Conservation (phyloP, 345 rosid species). For the Cardamine occulta region DNA sequence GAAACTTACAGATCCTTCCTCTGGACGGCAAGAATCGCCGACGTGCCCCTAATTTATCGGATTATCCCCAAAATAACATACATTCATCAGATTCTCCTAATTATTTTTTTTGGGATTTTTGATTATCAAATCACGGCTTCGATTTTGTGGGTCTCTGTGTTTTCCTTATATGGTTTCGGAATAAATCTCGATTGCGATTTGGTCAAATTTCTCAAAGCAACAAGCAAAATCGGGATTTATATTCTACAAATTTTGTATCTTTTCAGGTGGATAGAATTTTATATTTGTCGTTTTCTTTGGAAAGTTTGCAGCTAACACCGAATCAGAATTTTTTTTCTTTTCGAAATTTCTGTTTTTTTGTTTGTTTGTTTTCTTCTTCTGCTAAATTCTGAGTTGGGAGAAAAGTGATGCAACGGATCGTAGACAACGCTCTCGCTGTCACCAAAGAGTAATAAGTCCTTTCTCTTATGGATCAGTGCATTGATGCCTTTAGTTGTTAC, state of each 20-base stretch:
- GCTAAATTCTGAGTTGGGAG: not conserved
- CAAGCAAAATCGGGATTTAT: slow-evolving; percentile 2
- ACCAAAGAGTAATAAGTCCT: slow-evolving; percentile 76
- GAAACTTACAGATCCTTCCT: slow-evolving; percentile 15
- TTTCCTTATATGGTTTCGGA: not conserved
- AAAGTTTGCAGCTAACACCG: not conserved
- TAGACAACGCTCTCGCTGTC: slow-evolving; percentile 86
- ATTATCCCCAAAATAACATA: slow-evolving; percentile 6
- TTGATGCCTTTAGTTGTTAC: not conserved
- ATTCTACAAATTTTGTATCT: not conserved
- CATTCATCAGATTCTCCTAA: slow-evolving; percentile 16
- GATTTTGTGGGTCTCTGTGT: slow-evolving; percentile 27
- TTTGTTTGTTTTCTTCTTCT: not conserved
- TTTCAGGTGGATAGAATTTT: slow-evolving; percentile 33
- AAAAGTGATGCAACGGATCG: slow-evolving; percentile 70
- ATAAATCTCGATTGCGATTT: slow-evolving; percentile 17
- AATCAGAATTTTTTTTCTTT: not conserved
- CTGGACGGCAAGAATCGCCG: slow-evolving; percentile 53
- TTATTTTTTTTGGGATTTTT: not conserved
- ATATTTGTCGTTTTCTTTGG: slow-evolving; percentile 30
- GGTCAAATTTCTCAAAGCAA: slow-evolving; percentile 10
- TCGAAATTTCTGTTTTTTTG: not conserved
- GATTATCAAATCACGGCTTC: slow-evolving; percentile 25
- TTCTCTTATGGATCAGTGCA: slow-evolving; percentile 27
- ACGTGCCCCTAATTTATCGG: slow-evolving; percentile 38